Evolutionary conservation across 495 filamentous ascomycete species (phyloP).

Genomic region (Niebla homalea): DNA sequence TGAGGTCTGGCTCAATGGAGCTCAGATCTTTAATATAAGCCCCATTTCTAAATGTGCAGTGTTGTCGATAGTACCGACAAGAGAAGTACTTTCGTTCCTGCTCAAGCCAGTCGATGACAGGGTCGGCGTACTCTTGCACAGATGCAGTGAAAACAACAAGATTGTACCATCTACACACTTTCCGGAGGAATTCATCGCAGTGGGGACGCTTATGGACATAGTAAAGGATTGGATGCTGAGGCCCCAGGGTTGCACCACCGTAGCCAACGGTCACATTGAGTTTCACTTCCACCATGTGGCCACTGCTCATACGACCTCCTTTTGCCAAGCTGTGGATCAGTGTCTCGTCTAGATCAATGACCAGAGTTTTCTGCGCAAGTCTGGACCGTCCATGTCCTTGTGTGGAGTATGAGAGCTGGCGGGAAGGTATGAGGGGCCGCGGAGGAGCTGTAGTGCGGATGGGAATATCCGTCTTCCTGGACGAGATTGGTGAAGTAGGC

Average conservation of each 20-base stretch:
- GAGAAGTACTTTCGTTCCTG: constrained; percentile 92
- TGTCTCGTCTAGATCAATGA: constrained; percentile 92
- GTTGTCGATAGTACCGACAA: constrained; percentile 83
- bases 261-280: constrained; percentile 54
- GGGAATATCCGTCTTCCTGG: constrained; percentile 63
- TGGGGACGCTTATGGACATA: constrained; percentile 96
- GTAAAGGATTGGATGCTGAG: constrained; percentile 92
- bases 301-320: constrained; percentile 86
- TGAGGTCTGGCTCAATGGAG: constrained; percentile 89
- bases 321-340: constrained; percentile 96
- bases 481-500: constrained; percentile 69
- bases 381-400: constrained; percentile 34
- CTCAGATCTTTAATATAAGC: constrained; percentile 97
- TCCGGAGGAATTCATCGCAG: constrained; percentile 92
- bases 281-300: constrained; percentile 98
- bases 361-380: constrained; percentile 70
- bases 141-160: constrained; percentile 94
- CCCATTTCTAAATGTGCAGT: constrained; percentile 88
- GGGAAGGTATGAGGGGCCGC: constrained; percentile 72
- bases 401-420: constrained; percentile 64
- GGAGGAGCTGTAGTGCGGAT: constrained; percentile 81
- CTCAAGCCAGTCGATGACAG: constrained; percentile 97
- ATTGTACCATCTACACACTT: constrained; percentile 96
- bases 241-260: constrained; percentile 50
- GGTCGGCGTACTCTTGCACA: constrained; percentile 97